Evolutionary conservation across 306 rosid species (phyloP).

Genomic region (Cicer chorassanicum): DNA sequence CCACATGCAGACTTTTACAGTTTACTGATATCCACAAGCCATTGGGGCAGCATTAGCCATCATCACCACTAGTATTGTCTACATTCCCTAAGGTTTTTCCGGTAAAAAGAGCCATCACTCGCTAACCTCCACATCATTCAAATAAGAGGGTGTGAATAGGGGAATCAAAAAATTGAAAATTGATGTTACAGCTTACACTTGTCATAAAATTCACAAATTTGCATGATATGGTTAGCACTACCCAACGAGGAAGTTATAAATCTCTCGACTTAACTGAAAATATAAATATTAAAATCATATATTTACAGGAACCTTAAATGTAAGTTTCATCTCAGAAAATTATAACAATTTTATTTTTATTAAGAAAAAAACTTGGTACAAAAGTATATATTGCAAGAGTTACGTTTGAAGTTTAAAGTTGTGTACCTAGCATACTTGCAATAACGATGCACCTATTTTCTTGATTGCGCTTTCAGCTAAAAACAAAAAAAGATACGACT

Average conservation of each 20-base stretch:
- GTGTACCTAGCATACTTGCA: slow-evolving; percentile 71
- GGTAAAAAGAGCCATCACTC: slow-evolving; percentile 26
- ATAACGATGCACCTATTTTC: slow-evolving; percentile 75
- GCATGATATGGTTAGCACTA: slow-evolving; percentile 7
- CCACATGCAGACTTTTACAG: slow-evolving; percentile 12
- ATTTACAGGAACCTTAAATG: neutral
- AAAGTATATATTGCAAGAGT: slow-evolving; percentile 5
- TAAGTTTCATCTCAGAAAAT: slow-evolving; percentile 24
- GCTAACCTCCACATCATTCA: neutral
- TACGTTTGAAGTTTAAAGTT: slow-evolving; percentile 22
- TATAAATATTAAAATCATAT: slow-evolving; percentile 8
- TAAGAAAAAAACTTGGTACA: neutral
- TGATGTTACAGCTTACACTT: slow-evolving; percentile 12
- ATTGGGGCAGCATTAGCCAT: slow-evolving; percentile 1
- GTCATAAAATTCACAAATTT: neutral
- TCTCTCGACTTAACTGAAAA: slow-evolving; percentile 26
- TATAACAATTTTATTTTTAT: neutral
- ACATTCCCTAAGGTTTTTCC: neutral
- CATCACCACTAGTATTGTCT: slow-evolving; percentile 2
- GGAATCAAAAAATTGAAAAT: slow-evolving; percentile 4
- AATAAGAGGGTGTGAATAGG: neutral
- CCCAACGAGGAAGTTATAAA: slow-evolving; percentile 6
- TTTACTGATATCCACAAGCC: neutral
- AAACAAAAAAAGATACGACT: too few species aligned
- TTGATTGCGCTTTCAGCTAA: too few species aligned